Evolutionary conservation across 768 basidiomycete species (phyloP), one percentile per base, ranked within the genome.

Genomic region (Tylopilus sp.): DNA sequence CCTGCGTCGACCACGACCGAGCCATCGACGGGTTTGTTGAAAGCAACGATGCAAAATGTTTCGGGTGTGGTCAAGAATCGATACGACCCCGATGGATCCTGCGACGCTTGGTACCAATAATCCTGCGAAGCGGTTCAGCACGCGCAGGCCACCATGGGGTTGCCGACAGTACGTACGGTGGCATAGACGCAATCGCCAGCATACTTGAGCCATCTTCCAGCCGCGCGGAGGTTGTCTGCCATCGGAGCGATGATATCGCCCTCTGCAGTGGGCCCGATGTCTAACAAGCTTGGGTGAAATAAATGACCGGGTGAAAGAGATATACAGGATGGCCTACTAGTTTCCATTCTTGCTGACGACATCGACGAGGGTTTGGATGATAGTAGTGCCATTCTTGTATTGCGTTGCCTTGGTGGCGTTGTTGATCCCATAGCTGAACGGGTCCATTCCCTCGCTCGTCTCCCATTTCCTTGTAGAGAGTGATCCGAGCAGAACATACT

Each of bases 301-400:
- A 22, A 46, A 48, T 34, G 8, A 46, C 3, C 2, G 11, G 25
- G 16, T 11, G 26, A 33, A 13, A 24, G 17, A 42, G 46, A 9
- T 25, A 16, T 31, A n/a, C n/a, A 22, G 12, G 24, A 44, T 3
- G 9, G 60, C 78, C 60, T 56, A 80, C 80, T 76, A 84, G 61
- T 85, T 83, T 14, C 84, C 83, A 52, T 81, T 81, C 71, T 84
- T 84, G 26, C 81, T 79, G 17, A 77, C 81, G 54, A 84, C 76
- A 53, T 84, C 81, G 24, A 80, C 76, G 42, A 83, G 59, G 0
- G 73, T 78, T 46, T 77, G 78, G 3, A 84, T 64, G 44, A 82
- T 78, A 13, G 73, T 72, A 4, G 76, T 67, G 1, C 72, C 76
- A 47, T 76, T 77, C 69, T 78, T 82, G 60, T 81, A 83, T 48